Evolutionary conservation across 2,329 filamentous ascomycete species (phyloP).

Genomic region (Sporothrix pallida): DNA sequence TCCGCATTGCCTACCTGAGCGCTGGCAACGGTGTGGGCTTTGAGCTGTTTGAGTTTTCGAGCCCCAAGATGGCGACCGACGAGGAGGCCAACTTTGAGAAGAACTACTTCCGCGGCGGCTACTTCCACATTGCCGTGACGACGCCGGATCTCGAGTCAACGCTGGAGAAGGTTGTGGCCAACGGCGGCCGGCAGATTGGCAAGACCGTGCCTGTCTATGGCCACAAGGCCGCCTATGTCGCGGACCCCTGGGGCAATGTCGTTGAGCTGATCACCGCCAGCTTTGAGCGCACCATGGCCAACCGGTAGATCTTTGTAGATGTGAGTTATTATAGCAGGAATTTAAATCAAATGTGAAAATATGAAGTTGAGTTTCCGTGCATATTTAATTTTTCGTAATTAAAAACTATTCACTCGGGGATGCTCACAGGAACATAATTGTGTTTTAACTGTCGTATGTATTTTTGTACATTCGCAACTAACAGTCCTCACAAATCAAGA

Average conservation of each 20-base stretch:
- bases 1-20: slow-evolving; percentile 31
- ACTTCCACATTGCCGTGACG: slow-evolving; percentile 31
- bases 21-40: slow-evolving; percentile 32
- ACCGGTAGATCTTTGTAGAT: slow-evolving; percentile 8
- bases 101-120: slow-evolving; percentile 29
- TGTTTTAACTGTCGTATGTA: too few species aligned
- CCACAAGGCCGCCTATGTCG: slow-evolving; percentile 23
- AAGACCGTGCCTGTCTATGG: slow-evolving; percentile 22
- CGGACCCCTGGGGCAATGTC: slow-evolving; percentile 33
- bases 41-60: slow-evolving; percentile 29
- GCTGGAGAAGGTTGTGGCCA: slow-evolving; percentile 10
- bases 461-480: too few species aligned
- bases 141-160: slow-evolving; percentile 15
- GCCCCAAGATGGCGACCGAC: neutral
- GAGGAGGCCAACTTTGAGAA: slow-evolving; percentile 27
- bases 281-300: slow-evolving; percentile 28
- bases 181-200: slow-evolving; percentile 24
- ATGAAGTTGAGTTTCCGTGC: too few species aligned
- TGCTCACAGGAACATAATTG: too few species aligned
- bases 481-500: too few species aligned
- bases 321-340: too few species aligned
- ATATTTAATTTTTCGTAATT: too few species aligned
- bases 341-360: too few species aligned
- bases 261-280: slow-evolving; percentile 26
- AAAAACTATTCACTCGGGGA: too few species aligned